A percentile compares a stretch with the other conserved stretches of the same genome.
phyloP scores from a whole-genome alignment of 352 stramenopile genomes.

The Globisporangium camurandrum region DNA sequence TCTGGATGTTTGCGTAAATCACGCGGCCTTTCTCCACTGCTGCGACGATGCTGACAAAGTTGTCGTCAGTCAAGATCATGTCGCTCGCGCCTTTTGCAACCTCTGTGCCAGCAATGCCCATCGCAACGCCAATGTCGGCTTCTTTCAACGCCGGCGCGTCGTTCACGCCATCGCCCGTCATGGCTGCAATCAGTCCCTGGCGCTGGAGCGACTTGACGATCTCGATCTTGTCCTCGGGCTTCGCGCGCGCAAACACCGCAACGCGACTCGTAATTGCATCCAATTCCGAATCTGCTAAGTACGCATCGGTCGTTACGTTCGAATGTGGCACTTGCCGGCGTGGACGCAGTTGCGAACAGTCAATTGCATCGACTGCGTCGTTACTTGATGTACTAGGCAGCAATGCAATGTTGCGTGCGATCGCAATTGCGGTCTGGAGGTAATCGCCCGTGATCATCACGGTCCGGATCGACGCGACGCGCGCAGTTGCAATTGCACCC shows the following conservation, averaged over 20 bases:
- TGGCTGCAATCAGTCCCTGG: slow-evolving; percentile 86
- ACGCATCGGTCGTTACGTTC: too few relatives aligned
- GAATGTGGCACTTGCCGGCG: slow-evolving; percentile 31
- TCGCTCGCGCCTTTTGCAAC: slow-evolving; percentile 97
- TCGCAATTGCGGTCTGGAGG: slow-evolving; percentile 91
- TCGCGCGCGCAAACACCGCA: slow-evolving; percentile 93
- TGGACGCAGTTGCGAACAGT: slow-evolving; percentile 61
- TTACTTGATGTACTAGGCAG: slow-evolving; percentile 27
- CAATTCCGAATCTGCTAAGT: slow-evolving; percentile 66
- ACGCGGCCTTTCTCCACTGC: slow-evolving; percentile 94
- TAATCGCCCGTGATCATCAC: slow-evolving; percentile 96
- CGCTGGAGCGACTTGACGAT: slow-evolving; percentile 94
- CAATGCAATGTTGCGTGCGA: slow-evolving; percentile 91
- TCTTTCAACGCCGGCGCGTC: slow-evolving; percentile 96
- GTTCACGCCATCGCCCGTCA: slow-evolving; percentile 98
- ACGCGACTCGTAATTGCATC: slow-evolving; percentile 80
- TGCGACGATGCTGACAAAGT: slow-evolving; percentile 96
- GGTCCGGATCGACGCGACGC: slow-evolving; percentile 49
- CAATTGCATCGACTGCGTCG: slow-evolving; percentile 36
- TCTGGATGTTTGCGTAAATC: slow-evolving; percentile 98
- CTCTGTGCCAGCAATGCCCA: slow-evolving; percentile 96
- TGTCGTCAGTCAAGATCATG: slow-evolving; percentile 98
- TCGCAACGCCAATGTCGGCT: slow-evolving; percentile 94
- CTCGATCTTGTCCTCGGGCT: slow-evolving; percentile 94
- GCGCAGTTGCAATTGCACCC: slow-evolving; percentile 40